Evolutionary conservation across 306 rosid genomes (phyloP).

Genomic region (Prunus mira): DNA sequence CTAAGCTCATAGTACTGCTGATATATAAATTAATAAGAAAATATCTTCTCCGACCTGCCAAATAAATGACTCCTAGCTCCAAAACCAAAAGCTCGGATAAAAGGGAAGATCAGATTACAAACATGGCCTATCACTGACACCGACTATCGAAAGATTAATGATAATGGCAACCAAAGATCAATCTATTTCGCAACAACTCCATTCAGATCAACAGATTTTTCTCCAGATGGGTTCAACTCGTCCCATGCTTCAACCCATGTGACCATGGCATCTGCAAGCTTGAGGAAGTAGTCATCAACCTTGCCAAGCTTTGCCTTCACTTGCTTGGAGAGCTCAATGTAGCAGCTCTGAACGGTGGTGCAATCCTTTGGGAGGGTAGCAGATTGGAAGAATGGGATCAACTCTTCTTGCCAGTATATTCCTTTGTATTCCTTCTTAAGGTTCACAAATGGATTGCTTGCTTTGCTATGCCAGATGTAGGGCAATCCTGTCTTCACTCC

Average conservation of each 20-base stretch:
- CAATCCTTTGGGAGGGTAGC: slow-evolving; percentile 66
- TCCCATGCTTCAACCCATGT: slow-evolving; percentile 94
- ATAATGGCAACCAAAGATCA: background rate
- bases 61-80: slow-evolving; percentile 28
- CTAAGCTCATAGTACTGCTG: slow-evolving; percentile 13
- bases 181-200: slow-evolving; percentile 32
- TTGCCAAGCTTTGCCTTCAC: slow-evolving; percentile 71
- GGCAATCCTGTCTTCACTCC: slow-evolving; percentile 93
- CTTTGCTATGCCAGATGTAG: slow-evolving; percentile 90
- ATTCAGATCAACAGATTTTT: slow-evolving; percentile 4
- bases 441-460: slow-evolving; percentile 82
- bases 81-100: slow-evolving; percentile 27
- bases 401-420: slow-evolving; percentile 82
- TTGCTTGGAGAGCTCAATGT: slow-evolving; percentile 73
- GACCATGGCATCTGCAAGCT: slow-evolving; percentile 77
- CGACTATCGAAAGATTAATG: slow-evolving; percentile 13
- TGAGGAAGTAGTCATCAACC: slow-evolving; percentile 68
- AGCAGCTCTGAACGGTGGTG: slow-evolving; percentile 67
- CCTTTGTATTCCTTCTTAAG: slow-evolving; percentile 87
- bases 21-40: slow-evolving; percentile 7
- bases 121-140: slow-evolving; percentile 18
- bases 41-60: slow-evolving; percentile 35
- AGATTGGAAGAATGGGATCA: slow-evolving; percentile 77
- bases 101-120: slow-evolving; percentile 16
- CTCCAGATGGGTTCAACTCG: slow-evolving; percentile 52